These are phyloP conservation scores for Yarrowia deformans DNA, from an alignment of 805 yeast genomes.

Conservation along the genomic window DNA sequence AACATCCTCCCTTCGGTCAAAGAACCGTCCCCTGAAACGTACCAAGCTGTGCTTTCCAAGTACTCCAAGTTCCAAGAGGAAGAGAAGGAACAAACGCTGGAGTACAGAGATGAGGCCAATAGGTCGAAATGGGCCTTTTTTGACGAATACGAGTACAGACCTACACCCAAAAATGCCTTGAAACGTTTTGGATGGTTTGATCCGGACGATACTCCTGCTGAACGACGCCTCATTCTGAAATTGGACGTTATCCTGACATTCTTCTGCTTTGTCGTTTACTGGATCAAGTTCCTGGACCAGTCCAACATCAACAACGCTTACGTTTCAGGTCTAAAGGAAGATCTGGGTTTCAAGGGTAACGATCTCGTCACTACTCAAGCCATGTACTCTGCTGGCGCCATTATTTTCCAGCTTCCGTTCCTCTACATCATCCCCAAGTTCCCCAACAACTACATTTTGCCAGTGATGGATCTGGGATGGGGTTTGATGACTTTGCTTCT, in stretches of 20 bases:
- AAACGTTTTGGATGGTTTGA: conserved; percentile 57
- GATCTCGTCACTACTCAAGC: conserved; percentile 46
- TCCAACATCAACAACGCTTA: conserved; percentile 56
- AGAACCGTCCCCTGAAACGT: not conserved
- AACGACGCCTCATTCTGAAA: conserved; percentile 57
- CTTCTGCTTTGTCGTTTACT: conserved; percentile 59
- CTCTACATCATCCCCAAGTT: conserved; percentile 46
- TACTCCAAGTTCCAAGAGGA: not conserved
- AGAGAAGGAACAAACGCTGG: not conserved
- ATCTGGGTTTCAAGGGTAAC: conserved; percentile 45
- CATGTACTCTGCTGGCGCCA: conserved; percentile 47
- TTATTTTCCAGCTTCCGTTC: conserved; percentile 49
- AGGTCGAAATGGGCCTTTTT: conserved; percentile 4
- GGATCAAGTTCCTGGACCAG: conserved; percentile 49
- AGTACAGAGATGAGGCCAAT: not conserved
- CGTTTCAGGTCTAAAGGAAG: conserved; percentile 54
- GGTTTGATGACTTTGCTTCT: conserved; percentile 44
- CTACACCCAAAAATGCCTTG: not conserved
- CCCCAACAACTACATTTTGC: conserved; percentile 47
- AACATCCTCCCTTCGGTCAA: not conserved
- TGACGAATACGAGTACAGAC: conserved; percentile 6
- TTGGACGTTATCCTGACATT: conserved; percentile 60
- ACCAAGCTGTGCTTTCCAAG: not conserved
- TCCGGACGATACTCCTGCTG: conserved; percentile 58
- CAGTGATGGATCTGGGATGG: conserved; percentile 48